Evolutionary conservation across 805 yeast species (phyloP).

Genomic region (Saccharomyces mikatae): DNA sequence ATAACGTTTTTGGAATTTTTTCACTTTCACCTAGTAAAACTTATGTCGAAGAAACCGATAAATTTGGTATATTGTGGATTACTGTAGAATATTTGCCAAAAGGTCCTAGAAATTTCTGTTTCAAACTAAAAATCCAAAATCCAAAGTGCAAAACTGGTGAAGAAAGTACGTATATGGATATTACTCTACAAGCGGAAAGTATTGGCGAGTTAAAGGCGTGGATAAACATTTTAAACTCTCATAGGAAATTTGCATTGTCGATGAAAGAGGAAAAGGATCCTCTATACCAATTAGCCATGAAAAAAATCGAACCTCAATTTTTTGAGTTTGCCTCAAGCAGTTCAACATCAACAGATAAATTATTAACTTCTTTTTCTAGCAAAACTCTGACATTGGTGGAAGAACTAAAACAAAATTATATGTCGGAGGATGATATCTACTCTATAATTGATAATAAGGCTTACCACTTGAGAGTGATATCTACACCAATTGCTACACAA

Average conservation of each 20-base stretch:
- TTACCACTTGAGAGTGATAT: conserved; percentile 30
- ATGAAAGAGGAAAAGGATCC: conserved; percentile 25
- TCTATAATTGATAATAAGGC: conserved; percentile 17
- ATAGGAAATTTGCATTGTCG: conserved; percentile 37
- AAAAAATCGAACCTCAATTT: conserved; percentile 57
- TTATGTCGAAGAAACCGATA: conserved; percentile 82
- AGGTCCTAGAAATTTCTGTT: conserved; percentile 73
- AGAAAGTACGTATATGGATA: conserved; percentile 29
- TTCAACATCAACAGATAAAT: conserved; percentile 42
- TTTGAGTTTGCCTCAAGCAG: conserved; percentile 60
- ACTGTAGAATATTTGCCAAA: conserved; percentile 49
- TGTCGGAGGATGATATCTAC: conserved; percentile 13
- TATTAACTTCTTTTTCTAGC: conserved; percentile 10
- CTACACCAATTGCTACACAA: conserved; percentile 65
- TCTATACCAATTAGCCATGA: conserved; percentile 39
- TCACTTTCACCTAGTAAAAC: conserved; percentile 54
- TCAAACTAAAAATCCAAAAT: conserved; percentile 53
- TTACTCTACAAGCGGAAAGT: conserved; percentile 65
- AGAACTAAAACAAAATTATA: conserved; percentile 19
- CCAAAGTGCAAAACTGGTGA: conserved; percentile 3
- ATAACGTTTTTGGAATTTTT: conserved; percentile 75
- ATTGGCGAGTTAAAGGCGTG: conserved; percentile 60
- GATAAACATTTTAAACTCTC: conserved; percentile 61
- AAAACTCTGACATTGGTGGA: conserved; percentile 20
- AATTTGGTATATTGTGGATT: conserved; percentile 70